These are phyloP conservation scores for Lactifluus echinatus DNA, from an alignment of 768 basidiomycete species.

Conservation along the genomic window DNA sequence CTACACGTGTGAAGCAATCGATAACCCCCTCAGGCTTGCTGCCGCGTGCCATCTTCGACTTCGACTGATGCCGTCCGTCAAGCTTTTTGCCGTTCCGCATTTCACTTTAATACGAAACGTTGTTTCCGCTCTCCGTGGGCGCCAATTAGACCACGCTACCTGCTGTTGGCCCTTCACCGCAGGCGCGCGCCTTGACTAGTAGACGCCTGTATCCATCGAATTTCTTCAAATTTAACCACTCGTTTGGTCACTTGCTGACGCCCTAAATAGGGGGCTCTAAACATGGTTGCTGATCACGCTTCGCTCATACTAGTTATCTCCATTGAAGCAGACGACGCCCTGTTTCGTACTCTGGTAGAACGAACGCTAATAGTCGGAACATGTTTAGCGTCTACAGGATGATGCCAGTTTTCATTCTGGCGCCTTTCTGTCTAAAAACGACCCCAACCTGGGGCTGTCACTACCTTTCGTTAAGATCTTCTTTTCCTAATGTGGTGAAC, in stretches of 20 bases:
- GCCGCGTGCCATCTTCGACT: neutral
- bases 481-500: no score
- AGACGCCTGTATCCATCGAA: neutral
- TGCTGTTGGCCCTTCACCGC: no score
- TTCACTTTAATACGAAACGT: neutral
- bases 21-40: neutral
- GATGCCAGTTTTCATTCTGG: constrained; percentile 13
- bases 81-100: constrained; percentile 1
- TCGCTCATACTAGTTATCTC: constrained; percentile 4
- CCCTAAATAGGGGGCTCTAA: neutral
- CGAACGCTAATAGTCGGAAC: no score
- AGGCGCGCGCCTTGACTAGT: no score
- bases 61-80: constrained; percentile 1
- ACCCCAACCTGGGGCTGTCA: no score
- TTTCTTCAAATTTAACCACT: neutral
- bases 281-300: constrained; percentile 4
- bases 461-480: no score
- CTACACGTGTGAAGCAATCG: constrained; percentile 1
- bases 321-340: constrained; percentile 34
- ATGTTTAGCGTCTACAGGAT: constrained; percentile 43
- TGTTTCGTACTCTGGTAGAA: constrained; percentile 55
- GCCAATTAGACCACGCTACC: neutral
- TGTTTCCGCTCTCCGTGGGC: neutral
- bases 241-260: neutral
- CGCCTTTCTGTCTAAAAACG: no score